Evolutionary conservation across 495 filamentous ascomycete genomes (phyloP).

Genomic region (Sphaerosporella brunnea): DNA sequence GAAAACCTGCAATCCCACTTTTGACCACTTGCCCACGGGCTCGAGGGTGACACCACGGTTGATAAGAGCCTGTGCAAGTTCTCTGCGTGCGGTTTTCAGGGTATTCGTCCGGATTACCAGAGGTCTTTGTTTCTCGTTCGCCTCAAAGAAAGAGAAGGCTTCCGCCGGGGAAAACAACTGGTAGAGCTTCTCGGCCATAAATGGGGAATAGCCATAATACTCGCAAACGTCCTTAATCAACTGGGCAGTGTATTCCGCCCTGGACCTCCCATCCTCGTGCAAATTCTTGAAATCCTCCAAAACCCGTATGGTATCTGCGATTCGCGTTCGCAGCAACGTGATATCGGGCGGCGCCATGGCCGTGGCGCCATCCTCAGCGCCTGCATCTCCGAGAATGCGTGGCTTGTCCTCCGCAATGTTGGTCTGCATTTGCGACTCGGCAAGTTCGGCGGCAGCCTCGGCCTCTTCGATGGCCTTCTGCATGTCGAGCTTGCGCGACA

Average conservation of each 20-base stretch:
- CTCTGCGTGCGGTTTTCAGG: slow-evolving; percentile 74
- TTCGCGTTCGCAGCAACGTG: slow-evolving; percentile 71
- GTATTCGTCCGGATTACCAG: slow-evolving; percentile 86
- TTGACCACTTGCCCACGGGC: slow-evolving; percentile 96
- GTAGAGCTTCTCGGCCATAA: slow-evolving; percentile 70
- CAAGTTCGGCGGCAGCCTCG: slow-evolving; percentile 60
- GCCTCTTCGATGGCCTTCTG: slow-evolving; percentile 50
- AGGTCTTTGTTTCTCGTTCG: slow-evolving; percentile 82
- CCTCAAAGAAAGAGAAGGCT: slow-evolving; percentile 96
- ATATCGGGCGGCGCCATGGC: slow-evolving; percentile 57
- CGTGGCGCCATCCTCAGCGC: slow-evolving; percentile 34
- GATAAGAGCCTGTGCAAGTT: slow-evolving; percentile 85
- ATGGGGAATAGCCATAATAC: slow-evolving; percentile 53
- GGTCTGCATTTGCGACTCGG: slow-evolving; percentile 79
- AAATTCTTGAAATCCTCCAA: slow-evolving; percentile 71
- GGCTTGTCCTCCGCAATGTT: slow-evolving; percentile 77
- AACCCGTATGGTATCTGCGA: slow-evolving; percentile 83
- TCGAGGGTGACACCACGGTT: slow-evolving; percentile 93
- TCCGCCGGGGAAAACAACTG: slow-evolving; percentile 84
- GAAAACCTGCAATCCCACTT: slow-evolving; percentile 91
- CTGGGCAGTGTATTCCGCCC: slow-evolving; percentile 71
- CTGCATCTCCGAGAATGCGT: slow-evolving; percentile 45
- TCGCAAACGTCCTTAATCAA: slow-evolving; percentile 81
- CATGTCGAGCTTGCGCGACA: slow-evolving; percentile 64
- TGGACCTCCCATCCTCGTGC: slow-evolving; percentile 55